A percentile compares a stretch with the other conserved stretches of the same genome.
Evolutionary conservation across 352 stramenopile species (phyloP).

Genomic region (Phytophthora brassicae): DNA sequence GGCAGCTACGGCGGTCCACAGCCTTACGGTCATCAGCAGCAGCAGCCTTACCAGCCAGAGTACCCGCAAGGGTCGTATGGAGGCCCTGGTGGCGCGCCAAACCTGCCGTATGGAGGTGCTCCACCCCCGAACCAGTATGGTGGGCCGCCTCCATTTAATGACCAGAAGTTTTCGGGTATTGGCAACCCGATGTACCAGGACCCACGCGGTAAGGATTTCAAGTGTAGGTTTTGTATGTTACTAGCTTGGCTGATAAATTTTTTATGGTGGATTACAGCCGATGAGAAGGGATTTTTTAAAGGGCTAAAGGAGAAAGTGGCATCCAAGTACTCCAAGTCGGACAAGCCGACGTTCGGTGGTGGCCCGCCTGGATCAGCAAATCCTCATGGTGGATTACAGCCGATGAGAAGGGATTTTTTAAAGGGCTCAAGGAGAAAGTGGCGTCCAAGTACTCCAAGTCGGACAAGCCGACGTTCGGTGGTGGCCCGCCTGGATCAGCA

Average conservation of each 20-base stretch:
- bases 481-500: conserved; percentile 62
- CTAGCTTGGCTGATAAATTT: not conserved
- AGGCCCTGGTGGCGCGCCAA: conserved; percentile 33
- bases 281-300: conserved; percentile 89
- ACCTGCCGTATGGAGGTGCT: conserved; percentile 38
- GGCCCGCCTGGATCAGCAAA: conserved; percentile 70
- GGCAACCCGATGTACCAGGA: conserved; percentile 95
- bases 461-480: conserved; percentile 60
- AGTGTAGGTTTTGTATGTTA: not conserved
- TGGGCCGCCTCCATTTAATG: conserved; percentile 55
- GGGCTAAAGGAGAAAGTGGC: conserved; percentile 84
- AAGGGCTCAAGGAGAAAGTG: conserved; percentile 83
- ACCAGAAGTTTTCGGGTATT: conserved; percentile 91
- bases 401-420: conserved; percentile 88
- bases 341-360: conserved; percentile 60
- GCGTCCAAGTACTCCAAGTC: conserved; percentile 77
- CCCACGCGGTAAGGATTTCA: conserved; percentile 55
- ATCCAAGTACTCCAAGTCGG: conserved; percentile 75
- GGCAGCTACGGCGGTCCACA: conserved; percentile 49
- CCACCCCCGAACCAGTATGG: conserved; percentile 43
- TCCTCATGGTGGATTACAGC: too few species aligned
- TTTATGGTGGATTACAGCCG: conserved; percentile 24
- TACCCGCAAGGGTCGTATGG: conserved; percentile 50
- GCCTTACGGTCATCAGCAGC: conserved; percentile 38
- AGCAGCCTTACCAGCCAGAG: conserved; percentile 48